Evolutionary conservation across 768 basidiomycete species (phyloP).

Genomic region (Hygrophorus russula): DNA sequence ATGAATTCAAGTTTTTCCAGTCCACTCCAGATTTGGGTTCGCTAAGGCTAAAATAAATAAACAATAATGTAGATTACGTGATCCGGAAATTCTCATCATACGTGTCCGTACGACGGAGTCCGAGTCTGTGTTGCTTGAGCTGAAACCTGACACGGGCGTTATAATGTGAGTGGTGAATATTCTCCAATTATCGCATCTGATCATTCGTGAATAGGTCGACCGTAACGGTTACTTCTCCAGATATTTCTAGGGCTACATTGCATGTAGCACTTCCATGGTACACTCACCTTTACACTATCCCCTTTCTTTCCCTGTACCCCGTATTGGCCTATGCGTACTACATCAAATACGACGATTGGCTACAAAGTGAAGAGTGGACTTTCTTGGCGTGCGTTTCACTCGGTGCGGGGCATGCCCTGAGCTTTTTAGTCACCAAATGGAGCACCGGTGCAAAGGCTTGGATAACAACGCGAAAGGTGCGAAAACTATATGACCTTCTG

Average conservation of each 20-base stretch:
- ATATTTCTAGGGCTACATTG: constrained; percentile 57
- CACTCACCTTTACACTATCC: constrained; percentile 61
- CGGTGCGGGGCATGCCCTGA: constrained; percentile 81
- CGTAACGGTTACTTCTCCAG: constrained; percentile 40
- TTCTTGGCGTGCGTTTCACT: constrained; percentile 85
- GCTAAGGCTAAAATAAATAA: too few species aligned
- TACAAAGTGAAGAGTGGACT: constrained; percentile 94
- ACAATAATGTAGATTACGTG: too few species aligned
- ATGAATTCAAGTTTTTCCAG: too few species aligned
- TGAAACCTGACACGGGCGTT: too few species aligned
- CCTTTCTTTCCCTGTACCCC: constrained; percentile 75
- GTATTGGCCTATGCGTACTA: constrained; percentile 87
- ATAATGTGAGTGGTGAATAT: too few species aligned
- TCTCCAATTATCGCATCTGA: too few species aligned
- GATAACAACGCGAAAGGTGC: constrained; percentile 70
- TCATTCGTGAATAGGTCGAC: background rate
- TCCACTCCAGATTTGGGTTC: too few species aligned
- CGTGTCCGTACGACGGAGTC: too few species aligned
- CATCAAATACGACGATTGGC: constrained; percentile 81
- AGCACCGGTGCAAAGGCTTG: constrained; percentile 66
- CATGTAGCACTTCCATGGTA: constrained; percentile 60
- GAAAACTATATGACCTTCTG: background rate
- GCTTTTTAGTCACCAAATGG: constrained; percentile 89
- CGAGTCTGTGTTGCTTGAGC: too few species aligned
- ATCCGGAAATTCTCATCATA: too few species aligned